Percentiles rank a stretch among this genome's conserved stretches.
Conservation (phyloP, 345 rosid species). For the Arabidopsis thaliana region DNA sequence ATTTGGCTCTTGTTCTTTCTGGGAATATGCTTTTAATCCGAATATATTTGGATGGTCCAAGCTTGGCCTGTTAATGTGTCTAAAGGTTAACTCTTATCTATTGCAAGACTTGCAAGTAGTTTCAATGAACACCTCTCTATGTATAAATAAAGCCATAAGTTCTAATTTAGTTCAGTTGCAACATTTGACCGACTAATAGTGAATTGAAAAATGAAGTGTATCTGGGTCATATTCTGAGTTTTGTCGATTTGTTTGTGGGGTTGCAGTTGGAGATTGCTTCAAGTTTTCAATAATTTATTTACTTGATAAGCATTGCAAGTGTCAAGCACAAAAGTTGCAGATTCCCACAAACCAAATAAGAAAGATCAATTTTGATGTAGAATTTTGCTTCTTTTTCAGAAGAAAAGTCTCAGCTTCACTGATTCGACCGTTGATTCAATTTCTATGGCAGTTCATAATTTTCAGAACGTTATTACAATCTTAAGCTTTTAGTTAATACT, state of each 20-base stretch:
- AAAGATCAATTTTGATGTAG: neutral
- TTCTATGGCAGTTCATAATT: neutral
- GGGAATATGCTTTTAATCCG: neutral
- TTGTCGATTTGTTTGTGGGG: neutral
- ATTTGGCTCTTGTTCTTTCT: neutral
- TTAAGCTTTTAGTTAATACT: neutral
- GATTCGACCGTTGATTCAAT: neutral
- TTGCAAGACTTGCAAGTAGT: neutral
- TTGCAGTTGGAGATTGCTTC: neutral
- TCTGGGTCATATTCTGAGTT: neutral
- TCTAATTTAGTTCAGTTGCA: neutral
- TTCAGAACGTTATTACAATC: neutral
- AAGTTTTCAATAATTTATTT: neutral
- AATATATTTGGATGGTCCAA: conserved; percentile 5
- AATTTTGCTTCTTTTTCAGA: neutral
- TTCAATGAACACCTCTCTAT: neutral
- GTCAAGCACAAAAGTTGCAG: neutral
- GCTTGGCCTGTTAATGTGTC: conserved; percentile 1
- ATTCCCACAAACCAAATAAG: neutral
- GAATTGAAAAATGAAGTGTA: neutral
- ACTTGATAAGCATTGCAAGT: neutral
- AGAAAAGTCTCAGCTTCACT: neutral
- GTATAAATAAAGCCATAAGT: neutral
- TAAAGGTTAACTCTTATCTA: neutral
- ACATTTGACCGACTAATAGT: neutral